These are phyloP conservation scores for Forsythia viridissima DNA, from an alignment of 257 asterid species.

Conservation along the genomic window DNA sequence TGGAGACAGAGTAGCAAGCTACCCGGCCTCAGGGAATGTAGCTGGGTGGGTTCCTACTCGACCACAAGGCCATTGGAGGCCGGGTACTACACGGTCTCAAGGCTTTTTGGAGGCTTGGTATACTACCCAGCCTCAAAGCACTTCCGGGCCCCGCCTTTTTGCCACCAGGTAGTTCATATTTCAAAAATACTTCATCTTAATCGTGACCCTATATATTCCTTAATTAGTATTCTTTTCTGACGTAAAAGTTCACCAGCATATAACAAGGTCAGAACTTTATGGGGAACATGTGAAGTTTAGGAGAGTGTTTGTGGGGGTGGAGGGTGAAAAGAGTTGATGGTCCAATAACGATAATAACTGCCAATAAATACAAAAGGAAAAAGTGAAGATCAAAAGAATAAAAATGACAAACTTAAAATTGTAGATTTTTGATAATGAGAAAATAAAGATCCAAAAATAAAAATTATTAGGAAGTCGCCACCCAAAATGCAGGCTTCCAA, in stretches of 20 bases:
- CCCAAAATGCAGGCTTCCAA: slow-evolving; percentile 38
- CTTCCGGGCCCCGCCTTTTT: too few relatives aligned
- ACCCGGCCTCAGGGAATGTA: too few relatives aligned
- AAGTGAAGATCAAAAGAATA: neutral
- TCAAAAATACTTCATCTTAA: too few relatives aligned
- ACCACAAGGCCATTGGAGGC: too few relatives aligned
- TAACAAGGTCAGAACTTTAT: neutral
- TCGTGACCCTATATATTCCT: too few relatives aligned
- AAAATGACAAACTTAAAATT: neutral
- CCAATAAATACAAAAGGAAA: neutral
- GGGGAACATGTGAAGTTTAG: neutral
- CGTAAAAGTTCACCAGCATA: neutral
- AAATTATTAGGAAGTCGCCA: slow-evolving; percentile 24
- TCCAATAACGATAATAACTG: neutral
- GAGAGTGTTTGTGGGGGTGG: neutral
- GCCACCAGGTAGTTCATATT: too few relatives aligned
- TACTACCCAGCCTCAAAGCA: too few relatives aligned
- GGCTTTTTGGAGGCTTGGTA: too few relatives aligned
- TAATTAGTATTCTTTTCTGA: neutral
- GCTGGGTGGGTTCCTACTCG: too few relatives aligned
- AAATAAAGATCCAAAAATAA: neutral
- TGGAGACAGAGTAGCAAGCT: too few relatives aligned
- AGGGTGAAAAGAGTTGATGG: neutral
- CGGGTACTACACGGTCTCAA: too few relatives aligned
- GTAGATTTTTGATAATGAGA: neutral